Evolutionary conservation across 495 filamentous ascomycete genomes (phyloP), one percentile per base, ranked within the genome.

Genomic region (Neurospora hispaniola): DNA sequence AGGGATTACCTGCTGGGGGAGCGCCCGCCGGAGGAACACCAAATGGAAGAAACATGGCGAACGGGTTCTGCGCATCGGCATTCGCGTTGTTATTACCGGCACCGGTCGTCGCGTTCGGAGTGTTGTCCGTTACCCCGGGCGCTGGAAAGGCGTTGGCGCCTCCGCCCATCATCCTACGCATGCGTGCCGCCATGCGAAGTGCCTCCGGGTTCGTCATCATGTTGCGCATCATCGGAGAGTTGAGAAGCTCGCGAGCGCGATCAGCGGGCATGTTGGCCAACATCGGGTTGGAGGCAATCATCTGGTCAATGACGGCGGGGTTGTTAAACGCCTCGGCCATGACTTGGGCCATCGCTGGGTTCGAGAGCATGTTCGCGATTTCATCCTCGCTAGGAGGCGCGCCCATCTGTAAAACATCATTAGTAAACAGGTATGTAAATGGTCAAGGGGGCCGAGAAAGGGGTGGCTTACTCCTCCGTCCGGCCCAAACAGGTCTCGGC

Each of bases 321-420:
- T 99, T 98, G 77, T 94, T 90, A 75, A 99, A 89, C 40, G 95
- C 94, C 82, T 97, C 96, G 81, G 95, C 96, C 86, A 99, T 91
- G 42, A 88, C 90, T 40, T 91, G 90, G 73, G 91, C 88, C 69
- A 96, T 89, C 74, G 90, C 86, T 18, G 96, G 96, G 77, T 98
- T 93, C 69, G 90, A 89, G 68, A 99, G 89, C 90, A 97, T 93
- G 62, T 88, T 84, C 31, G 92, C 88, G 83, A 99, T 88, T 70
- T 89, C 83, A 27, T 98, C 94, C 48, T 92, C 86, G 77, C 88
- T 80, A 9, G 93, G 93, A 40, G 93, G 92, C 62, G 94, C 91
- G 10, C 93, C 94, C 95, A 98, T 98, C 95, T 97, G 79, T 16
- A 73, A 38, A 70, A 70, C 72, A 73, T 66, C 71, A 77, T 86